These are phyloP conservation scores for Neopestalotiopsis sp. DNA, from an alignment of 2,329 filamentous ascomycete species.

Conservation along the genomic window DNA sequence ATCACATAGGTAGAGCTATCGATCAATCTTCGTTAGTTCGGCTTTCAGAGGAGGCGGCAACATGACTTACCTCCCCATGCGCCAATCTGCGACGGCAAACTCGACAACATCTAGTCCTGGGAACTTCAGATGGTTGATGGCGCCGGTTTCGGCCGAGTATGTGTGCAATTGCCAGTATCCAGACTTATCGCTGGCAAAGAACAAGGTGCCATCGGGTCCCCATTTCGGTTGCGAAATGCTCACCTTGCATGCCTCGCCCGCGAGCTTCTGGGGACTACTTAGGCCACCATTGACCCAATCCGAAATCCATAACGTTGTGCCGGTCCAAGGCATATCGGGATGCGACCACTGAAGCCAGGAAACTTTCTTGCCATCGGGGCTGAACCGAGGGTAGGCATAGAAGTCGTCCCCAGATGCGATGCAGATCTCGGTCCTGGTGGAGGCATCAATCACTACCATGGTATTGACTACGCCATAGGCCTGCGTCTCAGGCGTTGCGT, in stretches of 20 bases:
- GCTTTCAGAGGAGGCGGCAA: too few relatives aligned
- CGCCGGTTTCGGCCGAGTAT: not conserved
- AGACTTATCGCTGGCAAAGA: conserved; percentile 1
- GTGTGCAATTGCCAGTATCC: not conserved
- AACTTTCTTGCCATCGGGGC: not conserved
- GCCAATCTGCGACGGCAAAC: conserved; percentile 1
- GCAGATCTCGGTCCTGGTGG: not conserved
- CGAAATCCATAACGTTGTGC: not conserved
- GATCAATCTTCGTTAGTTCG: not conserved
- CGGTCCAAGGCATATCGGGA: conserved; percentile 5
- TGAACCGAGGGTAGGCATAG: conserved; percentile 1
- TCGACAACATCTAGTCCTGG: not conserved
- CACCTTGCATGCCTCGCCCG: not conserved
- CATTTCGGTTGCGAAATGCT: conserved; percentile 1
- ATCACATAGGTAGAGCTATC: not conserved
- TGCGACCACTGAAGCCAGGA: conserved; percentile 4
- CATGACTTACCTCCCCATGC: not conserved
- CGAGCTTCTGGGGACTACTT: not conserved
- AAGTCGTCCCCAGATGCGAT: conserved; percentile 3
- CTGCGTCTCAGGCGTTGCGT: not conserved
- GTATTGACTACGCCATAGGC: not conserved
- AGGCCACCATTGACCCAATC: not conserved
- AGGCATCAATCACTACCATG: not conserved
- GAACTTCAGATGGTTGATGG: not conserved
- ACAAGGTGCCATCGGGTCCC: not conserved